Evolutionary conservation across 176 grass and related monocot genomes (phyloP).

Genomic region (Dendrocalamus sinicus): DNA sequence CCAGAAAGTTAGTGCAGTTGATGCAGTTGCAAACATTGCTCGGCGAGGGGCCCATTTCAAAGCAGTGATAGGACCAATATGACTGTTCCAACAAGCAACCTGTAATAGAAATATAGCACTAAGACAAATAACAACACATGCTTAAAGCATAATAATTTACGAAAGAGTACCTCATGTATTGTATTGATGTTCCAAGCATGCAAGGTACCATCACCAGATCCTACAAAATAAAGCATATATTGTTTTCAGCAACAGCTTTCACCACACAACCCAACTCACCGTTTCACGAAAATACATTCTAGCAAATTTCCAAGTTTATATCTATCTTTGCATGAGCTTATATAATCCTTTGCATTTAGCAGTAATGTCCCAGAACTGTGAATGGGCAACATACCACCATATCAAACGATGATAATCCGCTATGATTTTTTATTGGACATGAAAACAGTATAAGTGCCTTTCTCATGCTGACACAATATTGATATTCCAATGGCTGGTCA

Average conservation of each 20-base stretch:
- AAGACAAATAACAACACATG: conserved; percentile 14
- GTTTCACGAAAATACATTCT: conserved; percentile 14
- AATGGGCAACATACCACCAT: neutral
- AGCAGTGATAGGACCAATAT: conserved; percentile 84
- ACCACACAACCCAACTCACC: neutral
- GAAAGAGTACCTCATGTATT: conserved; percentile 71
- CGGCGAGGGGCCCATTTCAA: conserved; percentile 87
- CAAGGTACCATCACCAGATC: conserved; percentile 94
- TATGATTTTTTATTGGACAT: neutral
- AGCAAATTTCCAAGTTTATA: conserved; percentile 27
- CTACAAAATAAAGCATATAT: conserved; percentile 57
- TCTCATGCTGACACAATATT: conserved; percentile 19
- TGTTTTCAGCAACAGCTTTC: conserved; percentile 34
- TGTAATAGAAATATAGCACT: conserved; percentile 44
- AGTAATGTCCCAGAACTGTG: conserved; percentile 8
- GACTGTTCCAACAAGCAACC: conserved; percentile 90
- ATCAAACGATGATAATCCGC: neutral
- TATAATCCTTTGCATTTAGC: neutral
- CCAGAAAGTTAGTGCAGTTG: conserved; percentile 89
- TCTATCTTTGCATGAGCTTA: conserved; percentile 2
- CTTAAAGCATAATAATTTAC: conserved; percentile 11
- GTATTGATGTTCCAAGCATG: conserved; percentile 94
- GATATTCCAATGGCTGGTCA: neutral
- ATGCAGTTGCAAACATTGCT: conserved; percentile 89
- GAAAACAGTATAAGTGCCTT: conserved; percentile 20